A percentile compares a stretch with the other conserved stretches of the same genome.
Evolutionary conservation across 108 stramenopile species (phyloP).

Genomic region (Aurantiochytrium sp.): DNA sequence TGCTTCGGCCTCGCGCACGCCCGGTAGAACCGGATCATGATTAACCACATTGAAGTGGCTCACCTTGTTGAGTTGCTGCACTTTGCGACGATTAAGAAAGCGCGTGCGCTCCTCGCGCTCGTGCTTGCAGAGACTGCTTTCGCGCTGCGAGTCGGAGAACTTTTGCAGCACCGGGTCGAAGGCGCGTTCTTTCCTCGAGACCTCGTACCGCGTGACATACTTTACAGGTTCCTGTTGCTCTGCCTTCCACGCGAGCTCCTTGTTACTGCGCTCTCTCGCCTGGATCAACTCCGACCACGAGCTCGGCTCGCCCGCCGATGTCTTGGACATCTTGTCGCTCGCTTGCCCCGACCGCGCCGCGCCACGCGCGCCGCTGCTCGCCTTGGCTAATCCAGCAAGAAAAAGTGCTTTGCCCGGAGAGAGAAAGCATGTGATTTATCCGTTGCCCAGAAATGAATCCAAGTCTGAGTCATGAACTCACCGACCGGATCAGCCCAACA

Average conservation of each 20-base stretch:
- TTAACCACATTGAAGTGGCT: neutral
- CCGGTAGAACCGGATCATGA: neutral
- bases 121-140: neutral
- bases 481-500: no score
- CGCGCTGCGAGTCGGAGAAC: neutral
- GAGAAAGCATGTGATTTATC: no score
- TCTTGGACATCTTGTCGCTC: no score
- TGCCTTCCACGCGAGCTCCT: neutral
- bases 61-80: neutral
- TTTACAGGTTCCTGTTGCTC: neutral
- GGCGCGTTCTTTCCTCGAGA: neutral
- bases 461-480: no score
- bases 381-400: no score
- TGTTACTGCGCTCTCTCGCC: neutral
- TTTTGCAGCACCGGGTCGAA: slow-evolving; percentile 5
- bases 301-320: neutral
- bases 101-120: neutral
- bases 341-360: neutral
- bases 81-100: neutral
- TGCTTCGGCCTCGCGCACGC: neutral
- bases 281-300: neutral
- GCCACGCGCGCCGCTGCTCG: no score
- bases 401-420: no score
- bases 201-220: slow-evolving; percentile 8
- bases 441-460: no score